These are phyloP conservation scores for Euphorbia pulcherrima DNA, from an alignment of 345 rosid species.

Conservation along the genomic window DNA sequence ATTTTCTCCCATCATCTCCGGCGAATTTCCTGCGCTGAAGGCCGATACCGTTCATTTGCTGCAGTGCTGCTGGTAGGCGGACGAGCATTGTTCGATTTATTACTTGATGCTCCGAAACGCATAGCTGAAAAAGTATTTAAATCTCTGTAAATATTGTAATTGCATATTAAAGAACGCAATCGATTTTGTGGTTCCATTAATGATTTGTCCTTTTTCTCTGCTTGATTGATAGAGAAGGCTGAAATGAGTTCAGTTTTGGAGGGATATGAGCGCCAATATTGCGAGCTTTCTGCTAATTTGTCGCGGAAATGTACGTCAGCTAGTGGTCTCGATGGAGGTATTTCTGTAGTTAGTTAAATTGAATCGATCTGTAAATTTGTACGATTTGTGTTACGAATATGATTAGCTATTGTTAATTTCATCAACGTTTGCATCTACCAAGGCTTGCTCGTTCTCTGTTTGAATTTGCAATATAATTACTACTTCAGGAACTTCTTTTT, in stretches of 20 bases:
- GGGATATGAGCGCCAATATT: conserved; percentile 16
- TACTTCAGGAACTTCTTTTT: too few relatives aligned
- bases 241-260: conserved; percentile 18
- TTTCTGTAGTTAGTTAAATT: not conserved
- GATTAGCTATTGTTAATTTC: not conserved
- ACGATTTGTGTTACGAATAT: not conserved
- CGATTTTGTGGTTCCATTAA: not conserved
- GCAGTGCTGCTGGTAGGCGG: not conserved
- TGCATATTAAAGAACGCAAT: not conserved
- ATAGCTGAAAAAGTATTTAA: not conserved
- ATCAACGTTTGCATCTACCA: not conserved
- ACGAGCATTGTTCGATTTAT: not conserved
- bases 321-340: conserved; percentile 20
- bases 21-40: not conserved
- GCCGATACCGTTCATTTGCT: not conserved
- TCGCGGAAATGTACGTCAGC: conserved; percentile 18
- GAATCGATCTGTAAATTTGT: not conserved
- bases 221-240: not conserved
- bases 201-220: not conserved
- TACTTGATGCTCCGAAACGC: not conserved
- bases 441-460: too few relatives aligned
- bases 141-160: not conserved
- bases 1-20: not conserved
- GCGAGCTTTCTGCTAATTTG: conserved; percentile 20
- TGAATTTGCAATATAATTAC: too few relatives aligned